Evolutionary conservation across 2,329 filamentous ascomycete genomes (phyloP), one percentile per base, ranked within the genome.

Genomic region (Ascochyta fabae): DNA sequence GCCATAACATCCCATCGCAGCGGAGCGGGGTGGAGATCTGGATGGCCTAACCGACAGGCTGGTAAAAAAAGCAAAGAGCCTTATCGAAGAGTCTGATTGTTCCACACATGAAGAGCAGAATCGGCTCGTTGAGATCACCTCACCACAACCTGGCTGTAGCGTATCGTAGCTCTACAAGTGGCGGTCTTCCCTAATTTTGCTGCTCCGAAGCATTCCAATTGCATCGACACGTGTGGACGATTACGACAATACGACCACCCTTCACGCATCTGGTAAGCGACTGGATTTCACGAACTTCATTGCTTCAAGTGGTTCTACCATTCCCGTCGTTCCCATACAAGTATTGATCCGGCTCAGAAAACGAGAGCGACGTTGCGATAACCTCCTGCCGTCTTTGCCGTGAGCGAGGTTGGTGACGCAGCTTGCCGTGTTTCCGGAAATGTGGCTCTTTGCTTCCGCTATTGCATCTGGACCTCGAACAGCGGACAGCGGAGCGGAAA

Each of bases 391-490:
- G 42, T 43, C 36, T 56, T 42, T 48, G 36, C 38, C 53, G 47
- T 19, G 26, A 9, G 23, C 39, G n/a, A 43, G 29, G 9, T 39
- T n/a, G 15, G n/a, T 38, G 42, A 35, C 38, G 29, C 53, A 48
- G 22, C 10, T 26, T 56, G 53, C 53, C 53, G 53, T 33, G 27
- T 48, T 56, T 2, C 53, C 53, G 53, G 26, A 29, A 13, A 43
- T 33, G 19, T 13, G 23, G 46, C 53, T 24, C 42, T 51, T 47
- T 56, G 53, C 53, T 51, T 38, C 47, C 38, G 29, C 53, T 9
- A 22, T 48, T 39, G 15, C 42, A 39, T 36, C 29, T 29, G 40
- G 34, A 39, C 48, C 16, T 31, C n/a, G 2, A 19, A 29, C 10
- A 38, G 31, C 34, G 34, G 12, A 43, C 29, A 46, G 42, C 42